These are phyloP conservation scores for Melampsora larici-populina DNA, from an alignment of 1,284 basidiomycete species.

Conservation along the genomic window DNA sequence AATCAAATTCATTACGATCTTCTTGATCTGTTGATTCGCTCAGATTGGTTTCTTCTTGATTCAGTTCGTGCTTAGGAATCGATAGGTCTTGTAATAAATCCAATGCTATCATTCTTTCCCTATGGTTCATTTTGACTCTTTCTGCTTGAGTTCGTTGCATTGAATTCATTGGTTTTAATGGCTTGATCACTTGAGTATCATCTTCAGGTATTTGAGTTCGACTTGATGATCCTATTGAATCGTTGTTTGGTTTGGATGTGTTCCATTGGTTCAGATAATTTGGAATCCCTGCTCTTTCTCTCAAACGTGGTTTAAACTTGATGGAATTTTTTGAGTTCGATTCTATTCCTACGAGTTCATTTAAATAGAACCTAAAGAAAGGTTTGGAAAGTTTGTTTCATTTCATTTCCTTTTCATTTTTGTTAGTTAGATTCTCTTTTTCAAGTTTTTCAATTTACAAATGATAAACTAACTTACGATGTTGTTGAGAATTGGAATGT, in stretches of 20 bases:
- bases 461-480: too few species aligned
- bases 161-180: conserved; percentile 23
- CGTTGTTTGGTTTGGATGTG: not conserved
- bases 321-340: not conserved
- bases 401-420: not conserved
- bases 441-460: too few species aligned
- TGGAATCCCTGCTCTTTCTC: conserved; percentile 28
- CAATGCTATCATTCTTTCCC: conserved; percentile 19
- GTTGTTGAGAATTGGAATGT: too few species aligned
- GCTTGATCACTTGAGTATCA: not conserved
- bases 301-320: not conserved
- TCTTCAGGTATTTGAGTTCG: not conserved
- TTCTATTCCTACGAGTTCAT: not conserved
- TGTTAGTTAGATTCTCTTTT: not conserved
- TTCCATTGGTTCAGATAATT: not conserved
- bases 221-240: not conserved
- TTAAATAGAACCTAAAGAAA: not conserved
- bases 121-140: conserved; percentile 20
- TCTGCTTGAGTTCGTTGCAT: conserved; percentile 17
- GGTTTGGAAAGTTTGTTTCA: not conserved
- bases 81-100: conserved; percentile 34
- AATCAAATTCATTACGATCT: not conserved
- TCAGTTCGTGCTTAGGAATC: conserved; percentile 19
- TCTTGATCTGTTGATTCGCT: not conserved
- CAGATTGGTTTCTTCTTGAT: not conserved